Base-by-base conservation (phyloP, 129 eudicot species). In the Silybum marianum region DNA sequence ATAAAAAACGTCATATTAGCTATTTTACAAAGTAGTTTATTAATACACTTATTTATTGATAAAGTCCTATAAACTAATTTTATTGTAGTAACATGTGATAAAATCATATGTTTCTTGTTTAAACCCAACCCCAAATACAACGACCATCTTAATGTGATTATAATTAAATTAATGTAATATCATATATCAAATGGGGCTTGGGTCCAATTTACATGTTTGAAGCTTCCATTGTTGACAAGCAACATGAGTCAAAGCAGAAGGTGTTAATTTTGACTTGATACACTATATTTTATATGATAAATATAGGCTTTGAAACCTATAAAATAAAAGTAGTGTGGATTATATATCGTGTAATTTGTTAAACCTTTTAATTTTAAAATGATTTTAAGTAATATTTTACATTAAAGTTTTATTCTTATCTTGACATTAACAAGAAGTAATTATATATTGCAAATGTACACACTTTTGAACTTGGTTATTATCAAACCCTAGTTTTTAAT, bases 181-280 rank as follows among this genome's bases (percentile, higher is more conserved):
- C n/a, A 48, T 48, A 14, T 54, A 54, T 54, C 2, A 54, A 54
- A 54, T 16, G 9, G 63, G 22, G 21, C 6, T 54, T 54, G 63
- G 4, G 63, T 54, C 22, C 63, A 54, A 54, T n/a, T 73, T 81
- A 65, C 65, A 26, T 16, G 66, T 73, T 81, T 74, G 74, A 74
- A 65, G 84, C 40, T 66, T 74, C 79, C 69, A 74, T 65, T 74
- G 80, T 81, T 74, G 84, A 81, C 84, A 81, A 81, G 84, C 84
- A 81, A 81, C 84, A 46, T 40, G 80, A 42, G 84, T 81, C 84
- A 81, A 81, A 74, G 39, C 4, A 12, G 0, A 73, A 63, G 69
- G 25, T 73, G 80, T 81, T 81, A 74, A 30, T 74, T 40, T 81
- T 48, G 80, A 74, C 80, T 74, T 81, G 21, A 74, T 40, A 73